These are phyloP conservation scores for Malassezia sp. DNA, from an alignment of 1,284 basidiomycete genomes.

Conservation along the genomic window DNA sequence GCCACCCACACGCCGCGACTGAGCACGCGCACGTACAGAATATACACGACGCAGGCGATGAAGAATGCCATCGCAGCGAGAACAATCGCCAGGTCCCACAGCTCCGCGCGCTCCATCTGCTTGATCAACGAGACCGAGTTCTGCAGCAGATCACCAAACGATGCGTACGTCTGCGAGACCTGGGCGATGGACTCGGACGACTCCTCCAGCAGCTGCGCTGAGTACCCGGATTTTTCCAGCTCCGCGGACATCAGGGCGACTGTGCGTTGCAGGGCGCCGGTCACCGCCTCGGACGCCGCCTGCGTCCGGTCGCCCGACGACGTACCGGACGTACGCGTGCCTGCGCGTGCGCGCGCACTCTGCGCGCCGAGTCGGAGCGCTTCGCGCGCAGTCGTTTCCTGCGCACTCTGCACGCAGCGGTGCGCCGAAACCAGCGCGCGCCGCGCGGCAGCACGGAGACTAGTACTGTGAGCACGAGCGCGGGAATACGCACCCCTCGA, in stretches of 20 bases:
- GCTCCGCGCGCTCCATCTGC: slow-evolving; percentile 42
- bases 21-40: slow-evolving; percentile 38
- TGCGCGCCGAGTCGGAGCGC: slow-evolving; percentile 1
- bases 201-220: slow-evolving; percentile 38
- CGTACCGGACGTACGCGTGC: too few species aligned
- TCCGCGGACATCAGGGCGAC: slow-evolving; percentile 38
- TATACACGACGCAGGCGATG: slow-evolving; percentile 31
- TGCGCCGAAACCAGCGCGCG: slow-evolving; percentile 10
- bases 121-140: slow-evolving; percentile 36
- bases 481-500: too few species aligned
- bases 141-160: slow-evolving; percentile 30
- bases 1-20: slow-evolving; percentile 23
- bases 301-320: slow-evolving; percentile 25
- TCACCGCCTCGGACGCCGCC: slow-evolving; percentile 38
- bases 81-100: slow-evolving; percentile 32
- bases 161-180: slow-evolving; percentile 33
- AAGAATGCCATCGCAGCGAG: slow-evolving; percentile 33
- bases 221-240: slow-evolving; percentile 42
- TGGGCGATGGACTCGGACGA: slow-evolving; percentile 31
- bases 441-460: background rate
- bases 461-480: too few species aligned
- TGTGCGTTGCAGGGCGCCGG: slow-evolving; percentile 35
- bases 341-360: background rate
- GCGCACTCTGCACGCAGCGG: slow-evolving; percentile 9
- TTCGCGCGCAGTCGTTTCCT: slow-evolving; percentile 1